Percentiles rank a stretch among this genome's conserved stretches.
phyloP scores from a whole-genome alignment of 1,284 basidiomycete genomes.

The Schizophyllum amplum region DNA sequence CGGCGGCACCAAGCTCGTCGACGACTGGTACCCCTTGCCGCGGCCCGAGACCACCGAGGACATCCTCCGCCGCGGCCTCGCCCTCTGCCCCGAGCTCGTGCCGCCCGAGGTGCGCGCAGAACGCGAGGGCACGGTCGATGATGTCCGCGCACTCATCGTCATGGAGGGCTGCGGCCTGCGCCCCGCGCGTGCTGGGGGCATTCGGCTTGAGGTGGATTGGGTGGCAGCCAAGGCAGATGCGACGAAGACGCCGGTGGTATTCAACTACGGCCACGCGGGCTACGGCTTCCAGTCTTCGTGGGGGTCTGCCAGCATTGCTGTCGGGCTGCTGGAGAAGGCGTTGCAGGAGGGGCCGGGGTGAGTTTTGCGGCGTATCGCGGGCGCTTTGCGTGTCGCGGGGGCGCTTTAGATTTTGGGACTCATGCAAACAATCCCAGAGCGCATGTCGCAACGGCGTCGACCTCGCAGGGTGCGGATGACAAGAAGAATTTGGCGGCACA shows the following conservation, averaged over 20 bases:
- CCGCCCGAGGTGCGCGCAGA: slow-evolving; percentile 4
- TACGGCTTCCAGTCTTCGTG: slow-evolving; percentile 55
- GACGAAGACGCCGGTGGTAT: slow-evolving; percentile 22
- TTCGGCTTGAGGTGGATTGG: slow-evolving; percentile 49
- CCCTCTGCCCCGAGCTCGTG: slow-evolving; percentile 58
- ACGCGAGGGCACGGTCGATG: slow-evolving; percentile 47
- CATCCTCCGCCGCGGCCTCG: slow-evolving; percentile 52
- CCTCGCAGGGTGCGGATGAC: background rate
- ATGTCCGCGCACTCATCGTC: slow-evolving; percentile 52
- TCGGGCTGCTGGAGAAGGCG: slow-evolving; percentile 36
- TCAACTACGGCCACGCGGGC: slow-evolving; percentile 47
- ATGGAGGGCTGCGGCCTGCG: slow-evolving; percentile 72
- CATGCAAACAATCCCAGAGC: no score
- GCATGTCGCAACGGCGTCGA: background rate
- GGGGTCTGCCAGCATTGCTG: slow-evolving; percentile 46
- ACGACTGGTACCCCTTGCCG: slow-evolving; percentile 52
- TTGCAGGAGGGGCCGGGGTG: slow-evolving; percentile 8
- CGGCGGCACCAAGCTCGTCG: slow-evolving; percentile 50
- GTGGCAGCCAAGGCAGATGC: slow-evolving; percentile 17
- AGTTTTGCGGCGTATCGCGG: no score
- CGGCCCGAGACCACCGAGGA: slow-evolving; percentile 51
- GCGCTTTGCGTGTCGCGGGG: no score
- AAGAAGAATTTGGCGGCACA: background rate
- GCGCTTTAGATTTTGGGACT: no score
- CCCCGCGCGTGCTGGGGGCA: slow-evolving; percentile 65